phyloP scores from a whole-genome alignment of 164 flowering plant species.

The Warburgia ugandensis region DNA sequence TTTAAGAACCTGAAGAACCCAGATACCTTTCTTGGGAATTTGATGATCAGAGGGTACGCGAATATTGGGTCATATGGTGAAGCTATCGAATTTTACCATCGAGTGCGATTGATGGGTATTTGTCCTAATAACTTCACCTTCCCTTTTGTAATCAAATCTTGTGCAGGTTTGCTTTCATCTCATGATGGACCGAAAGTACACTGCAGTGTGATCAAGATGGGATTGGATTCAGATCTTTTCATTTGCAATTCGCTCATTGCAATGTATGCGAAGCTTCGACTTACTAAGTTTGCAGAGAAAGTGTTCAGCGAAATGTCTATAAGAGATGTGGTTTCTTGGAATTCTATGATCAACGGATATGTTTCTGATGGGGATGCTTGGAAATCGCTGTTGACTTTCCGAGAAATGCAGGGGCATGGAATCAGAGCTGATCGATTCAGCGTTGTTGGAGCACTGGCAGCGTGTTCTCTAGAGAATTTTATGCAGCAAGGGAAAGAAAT shows the following conservation, averaged over 20 bases:
- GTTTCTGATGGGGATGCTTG: slow-evolving; percentile 36
- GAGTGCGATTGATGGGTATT: slow-evolving; percentile 15
- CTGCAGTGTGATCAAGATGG: slow-evolving; percentile 32
- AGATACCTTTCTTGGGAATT: slow-evolving; percentile 47
- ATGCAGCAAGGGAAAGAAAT: slow-evolving; percentile 33
- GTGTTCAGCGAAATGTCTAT: slow-evolving; percentile 50
- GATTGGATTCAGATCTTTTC: slow-evolving; percentile 40
- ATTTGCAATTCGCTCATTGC: slow-evolving; percentile 45
- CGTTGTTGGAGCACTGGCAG: slow-evolving; percentile 33
- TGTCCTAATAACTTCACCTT: slow-evolving; percentile 17
- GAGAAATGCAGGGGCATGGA: slow-evolving; percentile 32
- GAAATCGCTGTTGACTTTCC: slow-evolving; percentile 28
- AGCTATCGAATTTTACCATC: slow-evolving; percentile 14
- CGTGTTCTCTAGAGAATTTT: slow-evolving; percentile 32
- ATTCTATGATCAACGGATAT: slow-evolving; percentile 60
- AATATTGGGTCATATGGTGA: slow-evolving; percentile 11
- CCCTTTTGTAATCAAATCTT: slow-evolving; percentile 61
- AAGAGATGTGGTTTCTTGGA: slow-evolving; percentile 67
- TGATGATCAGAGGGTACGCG: slow-evolving; percentile 27
- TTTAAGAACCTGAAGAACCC: slow-evolving; percentile 32
- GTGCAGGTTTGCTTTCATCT: slow-evolving; percentile 22
- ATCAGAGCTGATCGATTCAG: slow-evolving; percentile 36
- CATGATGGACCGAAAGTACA: slow-evolving; percentile 44
- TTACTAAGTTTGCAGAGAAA: slow-evolving; percentile 31
- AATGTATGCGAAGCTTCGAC: slow-evolving; percentile 57